Percentiles rank a stretch among this genome's conserved stretches.
Evolutionary conservation across 2,329 filamentous ascomycete species (phyloP).

Genomic region (Nemania sp.): DNA sequence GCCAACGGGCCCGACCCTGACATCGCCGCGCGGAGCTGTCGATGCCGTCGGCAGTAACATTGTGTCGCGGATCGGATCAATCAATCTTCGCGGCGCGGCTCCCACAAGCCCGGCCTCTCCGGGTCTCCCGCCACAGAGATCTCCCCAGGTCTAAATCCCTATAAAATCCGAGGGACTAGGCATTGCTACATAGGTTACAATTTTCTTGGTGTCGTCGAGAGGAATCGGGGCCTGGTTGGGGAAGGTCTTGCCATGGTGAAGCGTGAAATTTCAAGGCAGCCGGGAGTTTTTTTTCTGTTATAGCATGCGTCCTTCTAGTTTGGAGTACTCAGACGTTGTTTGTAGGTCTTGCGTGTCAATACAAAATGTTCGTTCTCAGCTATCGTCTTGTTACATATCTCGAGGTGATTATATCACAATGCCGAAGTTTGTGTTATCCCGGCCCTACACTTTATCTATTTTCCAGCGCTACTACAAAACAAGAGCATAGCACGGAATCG

Average conservation of each 20-base stretch:
- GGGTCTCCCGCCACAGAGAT: slow-evolving; percentile 18
- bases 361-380: background rate
- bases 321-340: slow-evolving; percentile 1
- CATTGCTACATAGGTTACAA: background rate
- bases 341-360: background rate
- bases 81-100: slow-evolving; percentile 65
- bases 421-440: too few species aligned
- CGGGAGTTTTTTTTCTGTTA: too few species aligned
- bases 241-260: too few species aligned
- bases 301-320: slow-evolving; percentile 8
- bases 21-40: slow-evolving; percentile 85
- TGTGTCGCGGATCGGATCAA: slow-evolving; percentile 80
- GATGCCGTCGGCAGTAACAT: slow-evolving; percentile 92
- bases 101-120: slow-evolving; percentile 19
- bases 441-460: too few species aligned
- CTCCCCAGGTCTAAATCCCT: slow-evolving; percentile 1
- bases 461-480: too few species aligned
- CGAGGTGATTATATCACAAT: too few species aligned
- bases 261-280: too few species aligned
- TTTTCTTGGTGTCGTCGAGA: background rate
- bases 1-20: slow-evolving; percentile 75
- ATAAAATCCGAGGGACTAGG: background rate
- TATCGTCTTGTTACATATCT: too few species aligned
- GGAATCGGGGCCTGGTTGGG: background rate
- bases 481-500: too few species aligned